Evolutionary conservation across 73 alveolate genomes (phyloP), one percentile per base, ranked within the genome.

Genomic region (Paramecium primaurelia): DNA sequence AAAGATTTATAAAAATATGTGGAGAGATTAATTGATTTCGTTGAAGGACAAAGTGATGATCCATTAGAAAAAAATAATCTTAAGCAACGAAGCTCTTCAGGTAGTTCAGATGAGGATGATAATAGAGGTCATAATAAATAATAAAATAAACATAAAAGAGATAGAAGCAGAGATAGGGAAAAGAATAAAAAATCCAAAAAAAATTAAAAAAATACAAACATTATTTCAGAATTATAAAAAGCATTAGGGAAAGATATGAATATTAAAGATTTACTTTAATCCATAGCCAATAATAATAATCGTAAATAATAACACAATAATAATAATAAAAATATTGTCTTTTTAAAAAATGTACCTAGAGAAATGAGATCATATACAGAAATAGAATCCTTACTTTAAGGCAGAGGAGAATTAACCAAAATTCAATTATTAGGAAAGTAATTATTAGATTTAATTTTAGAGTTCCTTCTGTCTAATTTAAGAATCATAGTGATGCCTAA

Each of bases 111-210:
- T 47, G 91, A 80, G 77, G 91, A 80, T 1, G 91, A 80, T 22
- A 73, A 73, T 38, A 73, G 59, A 40, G 87, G 87, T 20, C 87
- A 73, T 20, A 37, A 38, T 22, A 73, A n/a, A 73, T 22, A 40
- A 18, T 32, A 80, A 36, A 42, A 36, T 14, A 80, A 80, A 45
- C 49, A 80, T 12, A 47, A 80, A 44, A 40, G 91, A 80, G 71
- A 80, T 45, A 80, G 91, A 80, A 80, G 91, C 91, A 80, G 91
- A 80, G 91, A 80, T 80, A 40, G 58, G n/a, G 91, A 80, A 47
- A 80, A 80, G 77, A 34, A 73, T 38, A 80, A 80, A 37, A 80
- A 75, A 38, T 36, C 58, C n/a, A 75, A 80, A 64, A 80, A 47
- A n/a, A 80, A 44, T 80, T 32, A 80, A 26, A 80, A 80, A 47